Evolutionary conservation across 2,329 filamentous ascomycete species (phyloP).

Genomic region (Colletotrichum sp.): DNA sequence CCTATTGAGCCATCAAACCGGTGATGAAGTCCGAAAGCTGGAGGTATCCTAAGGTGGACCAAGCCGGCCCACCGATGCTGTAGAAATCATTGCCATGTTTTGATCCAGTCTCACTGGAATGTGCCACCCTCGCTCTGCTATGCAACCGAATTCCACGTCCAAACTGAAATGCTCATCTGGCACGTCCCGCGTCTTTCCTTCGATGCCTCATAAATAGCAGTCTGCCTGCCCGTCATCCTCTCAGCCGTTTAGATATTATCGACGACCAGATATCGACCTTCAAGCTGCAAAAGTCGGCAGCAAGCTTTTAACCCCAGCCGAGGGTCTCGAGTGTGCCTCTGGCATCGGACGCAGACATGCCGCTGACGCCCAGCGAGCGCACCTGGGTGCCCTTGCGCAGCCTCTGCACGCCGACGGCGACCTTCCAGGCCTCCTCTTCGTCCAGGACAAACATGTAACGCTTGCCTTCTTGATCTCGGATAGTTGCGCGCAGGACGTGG

Average conservation of each 20-base stretch:
- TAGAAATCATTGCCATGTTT: constrained; percentile 7
- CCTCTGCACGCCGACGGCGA: constrained; percentile 64
- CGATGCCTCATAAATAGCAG: neutral
- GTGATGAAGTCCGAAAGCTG: neutral
- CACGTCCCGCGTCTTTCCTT: neutral
- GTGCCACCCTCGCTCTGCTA: constrained; percentile 21
- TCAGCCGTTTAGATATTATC: neutral
- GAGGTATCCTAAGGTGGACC: neutral
- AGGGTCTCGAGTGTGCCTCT: constrained; percentile 61
- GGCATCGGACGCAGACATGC: constrained; percentile 59
- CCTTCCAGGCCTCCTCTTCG: constrained; percentile 72
- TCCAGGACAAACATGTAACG: constrained; percentile 68
- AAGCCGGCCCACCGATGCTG: neutral
- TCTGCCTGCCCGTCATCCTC: neutral
- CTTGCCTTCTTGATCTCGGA: constrained; percentile 70
- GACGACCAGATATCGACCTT: neutral
- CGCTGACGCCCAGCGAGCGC: constrained; percentile 62
- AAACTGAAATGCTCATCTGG: neutral
- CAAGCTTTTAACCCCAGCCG: constrained; percentile 50
- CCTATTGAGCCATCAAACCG: neutral
- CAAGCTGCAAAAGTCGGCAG: neutral
- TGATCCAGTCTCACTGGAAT: constrained; percentile 9
- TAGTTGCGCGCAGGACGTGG: constrained; percentile 67
- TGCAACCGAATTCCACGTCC: constrained; percentile 22
- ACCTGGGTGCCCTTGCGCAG: constrained; percentile 66